Evolutionary conservation across 306 rosid species (phyloP), one percentile per base, ranked within the genome.

Genomic region (Cicer judaicum): DNA sequence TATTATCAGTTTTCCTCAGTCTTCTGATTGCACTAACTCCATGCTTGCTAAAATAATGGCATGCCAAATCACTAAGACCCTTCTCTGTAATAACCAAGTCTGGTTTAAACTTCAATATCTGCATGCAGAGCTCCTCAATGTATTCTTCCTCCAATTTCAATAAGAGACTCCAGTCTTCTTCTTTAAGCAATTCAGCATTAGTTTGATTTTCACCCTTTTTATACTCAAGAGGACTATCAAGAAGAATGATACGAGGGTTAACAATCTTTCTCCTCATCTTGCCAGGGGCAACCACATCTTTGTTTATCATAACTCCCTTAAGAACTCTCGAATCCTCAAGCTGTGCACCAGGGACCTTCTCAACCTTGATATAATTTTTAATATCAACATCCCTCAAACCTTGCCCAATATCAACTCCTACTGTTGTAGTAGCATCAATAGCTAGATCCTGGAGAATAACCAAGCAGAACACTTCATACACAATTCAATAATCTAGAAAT

Each of bases 161-260:
- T 43, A 93, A 84, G 53, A 90, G 86, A 59, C 83, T 94, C 98
- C 98, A 93, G 78, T 93, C 98, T 81, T 93, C 98, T 81, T 93
- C 98, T 73, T 78, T 93, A 14, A 93, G 89, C 62, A 93, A 74
- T 80, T 93, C 98, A 18, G 98, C 97, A 81, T 93, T 93, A 46
- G 98, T 93, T 81, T 93, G 98, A 85, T 93, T 93, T 82, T 93
- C 98, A 36, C 98, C 98, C 82, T 93, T 93, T 65, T 93, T 93
- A 82, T 93, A 93, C 78, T 93, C 98, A 5, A 93, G 96, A 67
- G 98, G 98, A 44, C 81, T 79, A 79, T 93, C 98, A 13, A 93
- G 97, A 75, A 93, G 98, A 76, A 93, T 82, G 73, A 93, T 89
- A 1, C 98, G 95, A 7, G 98, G 98, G 79, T 90, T 86, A 19